These are phyloP conservation scores for Fusarium albosuccineum DNA, from an alignment of 2,329 filamentous ascomycete species.

Conservation along the genomic window DNA sequence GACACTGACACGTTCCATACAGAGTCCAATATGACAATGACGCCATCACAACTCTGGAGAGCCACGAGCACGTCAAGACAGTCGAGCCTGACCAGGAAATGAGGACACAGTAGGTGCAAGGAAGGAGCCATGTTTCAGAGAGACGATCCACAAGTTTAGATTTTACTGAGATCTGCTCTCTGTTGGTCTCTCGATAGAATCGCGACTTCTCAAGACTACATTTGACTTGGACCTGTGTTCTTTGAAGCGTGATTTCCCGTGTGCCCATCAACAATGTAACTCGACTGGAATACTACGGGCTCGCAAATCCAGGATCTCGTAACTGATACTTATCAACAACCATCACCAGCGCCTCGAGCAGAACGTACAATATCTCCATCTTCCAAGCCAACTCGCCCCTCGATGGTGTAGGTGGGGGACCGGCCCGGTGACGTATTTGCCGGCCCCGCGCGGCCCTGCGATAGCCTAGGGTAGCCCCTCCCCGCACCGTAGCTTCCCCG, in stretches of 20 bases:
- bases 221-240: neutral
- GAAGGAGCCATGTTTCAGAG: neutral
- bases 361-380: neutral
- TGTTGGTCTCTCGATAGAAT: conserved; percentile 24
- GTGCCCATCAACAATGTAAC: too few relatives aligned
- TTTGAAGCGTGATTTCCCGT: neutral
- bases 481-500: conserved; percentile 1
- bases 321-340: too few relatives aligned
- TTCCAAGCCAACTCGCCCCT: neutral
- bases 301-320: too few relatives aligned
- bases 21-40: conserved; percentile 82
- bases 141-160: conserved; percentile 24
- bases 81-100: conserved; percentile 83
- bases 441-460: conserved; percentile 18
- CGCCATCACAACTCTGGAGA: conserved; percentile 73
- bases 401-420: conserved; percentile 18
- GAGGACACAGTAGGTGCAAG: conserved; percentile 72
- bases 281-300: too few relatives aligned
- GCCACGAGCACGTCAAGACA: conserved; percentile 76
- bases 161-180: conserved; percentile 25
- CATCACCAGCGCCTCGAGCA: neutral
- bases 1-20: conserved; percentile 3
- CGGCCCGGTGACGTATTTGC: conserved; percentile 27
- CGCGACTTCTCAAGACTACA: conserved; percentile 3
- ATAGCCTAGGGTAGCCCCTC: conserved; percentile 23